These are phyloP conservation scores for Fusarium kyushuense DNA, from an alignment of 2,329 filamentous ascomycete genomes.

Conservation along the genomic window DNA sequence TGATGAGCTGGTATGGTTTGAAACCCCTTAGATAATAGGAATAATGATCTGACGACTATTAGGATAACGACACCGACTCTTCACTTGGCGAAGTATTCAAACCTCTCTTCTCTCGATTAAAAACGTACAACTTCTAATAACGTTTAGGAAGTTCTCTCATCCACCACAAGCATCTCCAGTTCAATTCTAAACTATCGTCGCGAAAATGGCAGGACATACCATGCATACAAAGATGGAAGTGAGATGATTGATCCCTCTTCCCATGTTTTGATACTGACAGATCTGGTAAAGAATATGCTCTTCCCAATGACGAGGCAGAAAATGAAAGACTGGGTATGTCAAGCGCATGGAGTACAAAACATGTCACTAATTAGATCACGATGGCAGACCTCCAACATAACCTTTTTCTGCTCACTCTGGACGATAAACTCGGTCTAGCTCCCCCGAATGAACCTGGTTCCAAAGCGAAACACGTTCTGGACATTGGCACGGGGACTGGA, in stretches of 20 bases:
- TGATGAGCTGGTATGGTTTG: background rate
- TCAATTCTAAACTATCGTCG: conserved; percentile 21
- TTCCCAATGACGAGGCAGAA: conserved; percentile 39
- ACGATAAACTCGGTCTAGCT: conserved; percentile 27
- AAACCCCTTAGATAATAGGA: rapidly evolving
- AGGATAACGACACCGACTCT: conserved; percentile 14
- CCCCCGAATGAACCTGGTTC: conserved; percentile 28
- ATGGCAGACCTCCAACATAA: conserved; percentile 34
- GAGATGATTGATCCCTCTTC: rapidly evolving
- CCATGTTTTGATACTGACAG: background rate
- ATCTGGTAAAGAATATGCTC: conserved; percentile 23
- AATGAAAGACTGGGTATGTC: conserved; percentile 28
- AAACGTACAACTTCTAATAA: rapidly evolving
- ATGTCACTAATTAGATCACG: background rate
- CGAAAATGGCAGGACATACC: conserved; percentile 22
- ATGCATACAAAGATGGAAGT: conserved; percentile 26
- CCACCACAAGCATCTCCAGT: conserved; percentile 9
- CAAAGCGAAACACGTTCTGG: conserved; percentile 29
- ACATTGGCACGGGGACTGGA: conserved; percentile 39
- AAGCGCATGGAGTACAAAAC: rapidly evolving
- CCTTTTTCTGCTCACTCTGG: conserved; percentile 29
- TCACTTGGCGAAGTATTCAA: background rate
- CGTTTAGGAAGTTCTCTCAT: conserved; percentile 4
- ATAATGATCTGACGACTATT: background rate
- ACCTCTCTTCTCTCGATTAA: rapidly evolving